These are phyloP conservation scores for Epichloe gansuensis DNA, from an alignment of 2,329 filamentous ascomycete species.

Conservation along the genomic window DNA sequence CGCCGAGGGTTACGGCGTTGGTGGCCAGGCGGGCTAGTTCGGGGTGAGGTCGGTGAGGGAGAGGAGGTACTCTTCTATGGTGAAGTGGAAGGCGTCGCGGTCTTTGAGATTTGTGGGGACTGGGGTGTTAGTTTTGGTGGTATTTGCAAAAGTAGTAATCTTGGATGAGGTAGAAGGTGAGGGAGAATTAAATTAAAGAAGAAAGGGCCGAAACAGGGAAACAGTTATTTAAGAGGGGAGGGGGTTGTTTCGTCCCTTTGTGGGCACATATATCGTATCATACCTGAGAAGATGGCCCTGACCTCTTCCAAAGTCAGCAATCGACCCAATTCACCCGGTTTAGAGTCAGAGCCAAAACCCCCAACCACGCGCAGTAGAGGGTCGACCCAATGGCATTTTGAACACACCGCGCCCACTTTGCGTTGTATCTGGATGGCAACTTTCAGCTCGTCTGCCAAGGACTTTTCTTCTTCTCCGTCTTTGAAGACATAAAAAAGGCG, in stretches of 20 bases:
- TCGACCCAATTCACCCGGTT: constrained; percentile 43
- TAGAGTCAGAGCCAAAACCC: constrained; percentile 44
- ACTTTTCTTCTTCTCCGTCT: neutral
- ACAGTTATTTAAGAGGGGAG: neutral
- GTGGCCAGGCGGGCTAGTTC: constrained; percentile 84
- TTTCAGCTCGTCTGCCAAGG: neutral
- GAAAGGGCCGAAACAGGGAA: neutral
- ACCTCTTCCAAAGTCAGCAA: constrained; percentile 84
- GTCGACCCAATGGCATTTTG: constrained; percentile 61
- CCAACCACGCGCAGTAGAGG: constrained; percentile 60
- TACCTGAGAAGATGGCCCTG: constrained; percentile 64
- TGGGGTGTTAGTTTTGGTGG: constrained; percentile 20
- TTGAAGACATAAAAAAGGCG: neutral
- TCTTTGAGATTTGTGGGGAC: constrained; percentile 89
- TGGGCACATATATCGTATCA: constrained; percentile 7
- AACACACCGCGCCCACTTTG: constrained; percentile 70
- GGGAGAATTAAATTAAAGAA: neutral
- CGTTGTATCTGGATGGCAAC: constrained; percentile 50
- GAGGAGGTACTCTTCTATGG: constrained; percentile 93
- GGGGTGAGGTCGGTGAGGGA: constrained; percentile 74
- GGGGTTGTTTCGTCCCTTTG: neutral
- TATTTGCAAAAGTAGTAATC: neutral
- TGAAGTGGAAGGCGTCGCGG: constrained; percentile 82
- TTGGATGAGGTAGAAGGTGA: neutral
- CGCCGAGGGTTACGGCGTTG: constrained; percentile 81